Evolutionary conservation across 805 yeast genomes (phyloP).

Genomic region (Saturnispora zaruensis): DNA sequence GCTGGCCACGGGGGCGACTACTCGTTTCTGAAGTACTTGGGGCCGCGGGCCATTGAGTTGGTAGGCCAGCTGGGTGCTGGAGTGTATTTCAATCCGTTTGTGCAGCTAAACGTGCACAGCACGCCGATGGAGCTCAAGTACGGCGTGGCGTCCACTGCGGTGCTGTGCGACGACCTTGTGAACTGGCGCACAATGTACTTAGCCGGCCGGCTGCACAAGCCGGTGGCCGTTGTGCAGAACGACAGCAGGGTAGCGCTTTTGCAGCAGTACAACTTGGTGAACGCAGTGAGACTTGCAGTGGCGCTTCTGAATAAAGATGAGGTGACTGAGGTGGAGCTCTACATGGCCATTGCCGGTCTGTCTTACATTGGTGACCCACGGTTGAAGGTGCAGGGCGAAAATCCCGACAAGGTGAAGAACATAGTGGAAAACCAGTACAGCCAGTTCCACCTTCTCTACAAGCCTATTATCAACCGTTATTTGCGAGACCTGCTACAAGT

Average conservation of each 20-base stretch:
- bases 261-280: slow-evolving; percentile 68
- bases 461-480: slow-evolving; percentile 47
- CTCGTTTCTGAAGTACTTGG: slow-evolving; percentile 54
- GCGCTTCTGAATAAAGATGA: slow-evolving; percentile 37
- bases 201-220: slow-evolving; percentile 92
- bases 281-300: slow-evolving; percentile 65
- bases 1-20: slow-evolving; percentile 66
- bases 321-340: slow-evolving; percentile 42
- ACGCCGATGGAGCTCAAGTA: slow-evolving; percentile 49
- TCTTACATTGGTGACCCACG: slow-evolving; percentile 91
- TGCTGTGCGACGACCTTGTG: slow-evolving; percentile 57
- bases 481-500: slow-evolving; percentile 27
- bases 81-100: slow-evolving; percentile 88
- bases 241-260: slow-evolving; percentile 54
- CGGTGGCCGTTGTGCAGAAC: slow-evolving; percentile 68
- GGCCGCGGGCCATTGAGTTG: slow-evolving; percentile 46
- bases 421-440: slow-evolving; percentile 72
- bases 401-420: slow-evolving; percentile 79
- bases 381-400: slow-evolving; percentile 79
- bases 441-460: slow-evolving; percentile 63
- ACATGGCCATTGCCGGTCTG: slow-evolving; percentile 65
- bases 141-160: slow-evolving; percentile 67
- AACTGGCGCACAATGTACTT: slow-evolving; percentile 81
- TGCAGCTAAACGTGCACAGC: slow-evolving; percentile 44
- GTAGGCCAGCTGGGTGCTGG: slow-evolving; percentile 78